Evolutionary conservation across 495 filamentous ascomycete genomes (phyloP), one percentile per base, ranked within the genome.

Genomic region (Talaromyces borbonicus): DNA sequence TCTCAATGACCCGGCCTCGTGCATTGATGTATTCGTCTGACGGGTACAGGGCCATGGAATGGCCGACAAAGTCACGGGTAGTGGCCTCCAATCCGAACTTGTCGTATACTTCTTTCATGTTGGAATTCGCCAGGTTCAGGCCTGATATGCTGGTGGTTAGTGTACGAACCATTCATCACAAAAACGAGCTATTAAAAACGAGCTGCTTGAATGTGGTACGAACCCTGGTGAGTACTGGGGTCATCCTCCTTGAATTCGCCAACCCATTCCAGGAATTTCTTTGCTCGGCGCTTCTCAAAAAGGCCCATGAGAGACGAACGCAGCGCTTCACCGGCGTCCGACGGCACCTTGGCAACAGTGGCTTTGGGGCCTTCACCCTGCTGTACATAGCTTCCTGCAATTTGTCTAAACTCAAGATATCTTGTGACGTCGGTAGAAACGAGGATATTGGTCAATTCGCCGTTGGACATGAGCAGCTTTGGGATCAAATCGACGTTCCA

Each of bases 401-500:
- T 90, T 68, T 96, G 92, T 73, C 90, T 90, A 74, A 99, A 96
- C 57, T 97, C 92, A 48, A 97, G 84, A 67, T 97, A 98, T 63
- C 87, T 72, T 49, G 92, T 98, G 47, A 98, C 92, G 58, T 96
- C 89, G 59, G 92, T 97, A 25, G 87, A 93, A 40, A 95, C 87
- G 55, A 96, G 74, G 62, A 95, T 95, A 65, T 96, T 97, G 50
- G 92, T 99, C 62, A 99, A 74, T 70, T 99, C 89, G 60, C 92
- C 92, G 56, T 94, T 94, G 15, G 92, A 86, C 89, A 99, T 97
- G 60, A 99, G 74, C 43, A 99, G 78, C 74, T 99, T 99, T 49
- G 92, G 90, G 36, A 97, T 88, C 52, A 99, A 74, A 59, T 97
- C 93, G 65, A 99, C 90, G 71, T 96, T 97, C 92, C 92, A 99